phyloP scores from a whole-genome alignment of 2,329 filamentous ascomycete species.

The Penicillium sp. region DNA sequence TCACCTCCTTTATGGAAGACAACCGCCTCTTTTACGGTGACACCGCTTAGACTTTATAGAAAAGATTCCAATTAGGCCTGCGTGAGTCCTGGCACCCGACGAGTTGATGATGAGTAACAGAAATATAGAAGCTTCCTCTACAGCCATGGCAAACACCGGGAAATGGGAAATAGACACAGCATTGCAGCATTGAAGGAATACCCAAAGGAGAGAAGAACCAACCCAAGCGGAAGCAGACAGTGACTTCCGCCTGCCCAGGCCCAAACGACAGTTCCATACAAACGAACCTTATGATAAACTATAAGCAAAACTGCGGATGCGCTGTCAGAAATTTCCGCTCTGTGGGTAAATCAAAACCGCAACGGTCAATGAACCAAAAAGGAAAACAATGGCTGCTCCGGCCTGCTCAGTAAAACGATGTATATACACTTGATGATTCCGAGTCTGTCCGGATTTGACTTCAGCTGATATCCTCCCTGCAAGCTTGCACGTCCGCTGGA shows the following conservation, averaged over 20 bases:
- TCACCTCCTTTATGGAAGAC: slow-evolving; percentile 2
- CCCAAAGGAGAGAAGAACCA: slow-evolving; percentile 1
- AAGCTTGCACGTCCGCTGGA: slow-evolving; percentile 4
- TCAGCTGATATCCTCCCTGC: slow-evolving; percentile 5
- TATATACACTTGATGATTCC: slow-evolving; percentile 8
- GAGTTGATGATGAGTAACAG: slow-evolving; percentile 15
- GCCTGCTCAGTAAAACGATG: background rate
- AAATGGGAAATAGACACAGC: slow-evolving; percentile 8
- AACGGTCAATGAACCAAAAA: background rate
- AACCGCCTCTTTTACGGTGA: slow-evolving; percentile 1
- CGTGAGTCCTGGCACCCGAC: slow-evolving; percentile 6
- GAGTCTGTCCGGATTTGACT: slow-evolving; percentile 8
- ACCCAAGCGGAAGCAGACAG: slow-evolving; percentile 13
- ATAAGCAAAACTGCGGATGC: slow-evolving; percentile 1
- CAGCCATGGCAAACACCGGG: slow-evolving; percentile 4
- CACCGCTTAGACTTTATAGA: slow-evolving; percentile 18
- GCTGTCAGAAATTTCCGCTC: slow-evolving; percentile 7
- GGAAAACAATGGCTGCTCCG: background rate
- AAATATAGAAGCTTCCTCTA: slow-evolving; percentile 20
- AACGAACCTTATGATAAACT: slow-evolving; percentile 12
- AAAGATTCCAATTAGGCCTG: slow-evolving; percentile 20
- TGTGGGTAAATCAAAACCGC: background rate
- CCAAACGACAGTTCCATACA: slow-evolving; percentile 22
- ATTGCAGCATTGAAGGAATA: slow-evolving; percentile 8
- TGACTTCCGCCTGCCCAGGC: slow-evolving; percentile 11